These are phyloP conservation scores for Debaryomycetaceae sp. DNA, from an alignment of 1,139 yeast genomes.

Conservation along the genomic window DNA sequence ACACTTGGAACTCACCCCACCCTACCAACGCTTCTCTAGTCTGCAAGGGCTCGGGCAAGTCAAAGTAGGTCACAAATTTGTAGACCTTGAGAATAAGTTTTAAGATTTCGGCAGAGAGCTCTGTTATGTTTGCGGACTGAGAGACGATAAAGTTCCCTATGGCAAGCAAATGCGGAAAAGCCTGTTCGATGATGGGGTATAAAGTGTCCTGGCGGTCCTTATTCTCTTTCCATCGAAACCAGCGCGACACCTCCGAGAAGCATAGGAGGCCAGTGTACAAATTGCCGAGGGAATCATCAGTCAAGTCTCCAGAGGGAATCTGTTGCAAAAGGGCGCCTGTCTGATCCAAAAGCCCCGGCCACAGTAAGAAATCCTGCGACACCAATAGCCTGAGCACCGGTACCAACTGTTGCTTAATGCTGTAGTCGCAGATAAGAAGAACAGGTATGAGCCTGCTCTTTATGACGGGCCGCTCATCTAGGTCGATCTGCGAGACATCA, in stretches of 20 bases:
- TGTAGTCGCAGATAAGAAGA: conserved; percentile 31
- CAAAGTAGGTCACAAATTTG: conserved; percentile 74
- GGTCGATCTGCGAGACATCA: conserved; percentile 30
- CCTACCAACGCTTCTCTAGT: conserved; percentile 42
- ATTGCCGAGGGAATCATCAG: conserved; percentile 39
- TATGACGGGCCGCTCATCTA: conserved; percentile 63
- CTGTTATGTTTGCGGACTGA: conserved; percentile 23
- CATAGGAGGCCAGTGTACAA: conserved; percentile 72
- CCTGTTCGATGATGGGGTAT: conserved; percentile 49
- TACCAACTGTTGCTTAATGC: conserved; percentile 49
- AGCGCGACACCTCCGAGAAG: conserved; percentile 62
- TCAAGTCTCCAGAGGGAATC: conserved; percentile 11
- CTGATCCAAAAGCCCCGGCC: conserved; percentile 57
- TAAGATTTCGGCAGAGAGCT: conserved; percentile 58
- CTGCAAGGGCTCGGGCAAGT: conserved; percentile 64
- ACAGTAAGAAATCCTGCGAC: conserved; percentile 58
- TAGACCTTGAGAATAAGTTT: conserved; percentile 67
- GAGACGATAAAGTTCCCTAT: conserved; percentile 54
- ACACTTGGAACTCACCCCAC: conserved; percentile 76
- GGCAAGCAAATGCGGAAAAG: conserved; percentile 59
- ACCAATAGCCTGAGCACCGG: conserved; percentile 63
- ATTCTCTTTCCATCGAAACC: conserved; percentile 69
- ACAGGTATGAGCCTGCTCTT: conserved; percentile 47
- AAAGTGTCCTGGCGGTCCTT: conserved; percentile 41
- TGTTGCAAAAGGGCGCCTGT: conserved; percentile 46